Evolutionary conservation across 129 eudicot genomes (phyloP).

Genomic region (Helichrysum umbraculigerum): DNA sequence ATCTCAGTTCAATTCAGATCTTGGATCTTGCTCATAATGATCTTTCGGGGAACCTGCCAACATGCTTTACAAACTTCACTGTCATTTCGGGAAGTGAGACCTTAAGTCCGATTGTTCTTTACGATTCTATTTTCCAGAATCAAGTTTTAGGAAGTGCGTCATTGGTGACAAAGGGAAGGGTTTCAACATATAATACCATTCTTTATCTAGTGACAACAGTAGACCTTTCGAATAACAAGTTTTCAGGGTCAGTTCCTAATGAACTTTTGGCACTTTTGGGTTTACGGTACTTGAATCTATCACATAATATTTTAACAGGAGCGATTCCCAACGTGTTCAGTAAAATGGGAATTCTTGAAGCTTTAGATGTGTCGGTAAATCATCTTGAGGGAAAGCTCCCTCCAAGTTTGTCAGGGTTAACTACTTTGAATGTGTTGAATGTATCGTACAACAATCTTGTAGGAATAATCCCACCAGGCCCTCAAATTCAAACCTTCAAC

Average conservation of each 20-base stretch:
- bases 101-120: not conserved
- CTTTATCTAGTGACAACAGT: conserved; percentile 21
- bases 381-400: conserved; percentile 32
- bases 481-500: conserved; percentile 15
- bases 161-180: conserved; percentile 30
- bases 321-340: conserved; percentile 32
- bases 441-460: conserved; percentile 18
- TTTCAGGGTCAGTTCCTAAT: conserved; percentile 33
- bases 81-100: conserved; percentile 17
- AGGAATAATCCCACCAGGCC: conserved; percentile 34
- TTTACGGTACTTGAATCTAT: conserved; percentile 34
- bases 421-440: conserved; percentile 18
- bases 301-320: conserved; percentile 39
- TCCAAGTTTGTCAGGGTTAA: conserved; percentile 16
- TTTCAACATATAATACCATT: conserved; percentile 7
- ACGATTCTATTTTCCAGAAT: not conserved
- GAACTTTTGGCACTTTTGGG: conserved; percentile 29
- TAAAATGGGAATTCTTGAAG: conserved; percentile 31
- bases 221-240: conserved; percentile 40
- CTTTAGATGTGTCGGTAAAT: conserved; percentile 40
- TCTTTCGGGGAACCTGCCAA: conserved; percentile 40
- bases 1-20: conserved; percentile 33
- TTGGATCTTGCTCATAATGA: conserved; percentile 35
- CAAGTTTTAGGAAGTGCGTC: conserved; percentile 14
- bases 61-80: conserved; percentile 32